A percentile compares a stretch with the other conserved stretches of the same genome.
Evolutionary conservation across 371 early-diverging fungal genomes (phyloP).

Genomic region (Haplosporangium sp.): DNA sequence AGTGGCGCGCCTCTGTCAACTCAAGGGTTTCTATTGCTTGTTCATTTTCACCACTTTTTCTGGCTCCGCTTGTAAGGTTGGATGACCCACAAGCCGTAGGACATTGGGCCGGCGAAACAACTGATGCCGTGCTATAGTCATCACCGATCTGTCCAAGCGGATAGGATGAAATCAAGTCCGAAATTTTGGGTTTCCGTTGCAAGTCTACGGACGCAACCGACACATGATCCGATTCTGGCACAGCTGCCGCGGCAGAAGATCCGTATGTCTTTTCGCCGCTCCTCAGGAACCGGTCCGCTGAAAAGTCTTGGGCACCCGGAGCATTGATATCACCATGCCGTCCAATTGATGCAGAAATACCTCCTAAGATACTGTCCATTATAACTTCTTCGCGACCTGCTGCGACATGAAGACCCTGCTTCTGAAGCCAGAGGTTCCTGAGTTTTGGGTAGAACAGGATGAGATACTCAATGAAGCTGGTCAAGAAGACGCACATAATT

Average conservation of each 20-base stretch:
- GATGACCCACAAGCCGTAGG: constrained; percentile 24
- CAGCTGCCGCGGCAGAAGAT: background rate
- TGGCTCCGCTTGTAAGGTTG: constrained; percentile 13
- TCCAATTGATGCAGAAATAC: background rate
- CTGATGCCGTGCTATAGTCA: background rate
- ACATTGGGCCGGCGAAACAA: constrained; percentile 15
- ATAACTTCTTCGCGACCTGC: constrained; percentile 24
- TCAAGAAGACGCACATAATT: constrained; percentile 15
- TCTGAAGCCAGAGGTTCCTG: constrained; percentile 32
- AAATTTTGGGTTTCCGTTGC: constrained; percentile 30
- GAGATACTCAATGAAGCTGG: constrained; percentile 22
- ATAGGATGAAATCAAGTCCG: constrained; percentile 44
- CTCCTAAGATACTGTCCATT: constrained; percentile 24
- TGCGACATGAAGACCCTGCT: constrained; percentile 30
- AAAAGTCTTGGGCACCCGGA: too few relatives aligned
- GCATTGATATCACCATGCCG: background rate
- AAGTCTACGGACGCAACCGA: constrained; percentile 13
- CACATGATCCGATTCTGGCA: constrained; percentile 4
- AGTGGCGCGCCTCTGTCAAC: constrained; percentile 3
- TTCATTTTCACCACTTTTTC: background rate
- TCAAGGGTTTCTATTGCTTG: constrained; percentile 9
- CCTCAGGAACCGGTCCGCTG: background rate
- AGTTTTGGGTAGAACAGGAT: constrained; percentile 40
- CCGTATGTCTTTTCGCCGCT: constrained; percentile 2
- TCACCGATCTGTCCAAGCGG: constrained; percentile 40